Evolutionary conservation across 169 alveolate genomes (phyloP).

Genomic region (Amoebophrya sp.): DNA sequence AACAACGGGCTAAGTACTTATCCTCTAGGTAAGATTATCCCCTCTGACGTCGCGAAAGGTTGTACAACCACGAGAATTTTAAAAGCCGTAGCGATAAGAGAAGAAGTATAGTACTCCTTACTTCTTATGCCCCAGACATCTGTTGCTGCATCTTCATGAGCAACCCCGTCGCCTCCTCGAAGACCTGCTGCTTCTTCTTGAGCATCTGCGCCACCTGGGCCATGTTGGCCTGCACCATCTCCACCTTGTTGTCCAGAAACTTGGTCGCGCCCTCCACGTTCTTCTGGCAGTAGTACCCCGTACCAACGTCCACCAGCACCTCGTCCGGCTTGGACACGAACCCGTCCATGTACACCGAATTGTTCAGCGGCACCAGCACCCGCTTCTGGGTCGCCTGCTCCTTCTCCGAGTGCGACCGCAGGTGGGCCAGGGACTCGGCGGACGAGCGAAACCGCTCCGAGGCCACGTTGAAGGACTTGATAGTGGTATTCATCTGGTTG

Average conservation of each 20-base stretch:
- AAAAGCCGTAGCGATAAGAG: too few relatives aligned
- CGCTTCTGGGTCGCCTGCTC: background rate
- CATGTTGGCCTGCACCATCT: background rate
- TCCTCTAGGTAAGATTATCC: too few relatives aligned
- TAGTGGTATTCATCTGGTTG: background rate
- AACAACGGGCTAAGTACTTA: too few relatives aligned
- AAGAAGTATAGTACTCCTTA: too few relatives aligned
- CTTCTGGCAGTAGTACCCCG: background rate
- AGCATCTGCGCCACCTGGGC: background rate
- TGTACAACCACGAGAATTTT: too few relatives aligned
- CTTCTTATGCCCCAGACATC: background rate
- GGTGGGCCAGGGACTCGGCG: background rate
- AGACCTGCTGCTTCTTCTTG: background rate
- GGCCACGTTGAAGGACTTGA: background rate
- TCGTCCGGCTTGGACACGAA: background rate
- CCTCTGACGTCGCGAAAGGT: too few relatives aligned
- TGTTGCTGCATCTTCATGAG: background rate
- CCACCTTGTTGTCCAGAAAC: background rate
- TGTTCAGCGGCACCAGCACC: background rate
- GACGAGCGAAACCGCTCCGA: background rate
- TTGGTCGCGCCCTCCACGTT: background rate
- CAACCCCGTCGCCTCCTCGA: background rate
- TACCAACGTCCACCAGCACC: conserved; percentile 20
- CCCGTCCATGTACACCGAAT: conserved; percentile 5
- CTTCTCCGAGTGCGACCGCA: background rate